Conservation (phyloP, 2,329 filamentous ascomycete genomes). For the Sporothrix pallida region DNA sequence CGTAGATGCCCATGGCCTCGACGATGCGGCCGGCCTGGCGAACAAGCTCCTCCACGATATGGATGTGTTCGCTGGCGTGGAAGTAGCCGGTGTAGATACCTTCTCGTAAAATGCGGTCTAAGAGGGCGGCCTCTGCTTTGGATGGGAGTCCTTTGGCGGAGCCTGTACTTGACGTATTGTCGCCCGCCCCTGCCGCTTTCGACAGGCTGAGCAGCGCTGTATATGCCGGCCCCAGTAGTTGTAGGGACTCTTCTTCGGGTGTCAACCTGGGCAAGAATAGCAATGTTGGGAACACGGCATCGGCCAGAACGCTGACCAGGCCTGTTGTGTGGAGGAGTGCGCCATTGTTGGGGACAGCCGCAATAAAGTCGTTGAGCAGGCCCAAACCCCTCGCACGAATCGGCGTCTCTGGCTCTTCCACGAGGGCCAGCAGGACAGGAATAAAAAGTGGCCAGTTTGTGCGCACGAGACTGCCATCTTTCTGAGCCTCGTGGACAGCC, state of each 20-base stretch:
- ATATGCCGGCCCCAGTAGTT: conserved; percentile 69
- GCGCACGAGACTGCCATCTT: conserved; percentile 53
- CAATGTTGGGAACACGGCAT: conserved; percentile 73
- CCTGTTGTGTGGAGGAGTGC: conserved; percentile 54
- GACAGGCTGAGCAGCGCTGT: conserved; percentile 66
- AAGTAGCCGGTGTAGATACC: conserved; percentile 61
- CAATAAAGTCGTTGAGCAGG: conserved; percentile 61
- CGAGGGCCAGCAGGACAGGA: conserved; percentile 71
- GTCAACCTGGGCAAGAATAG: conserved; percentile 78
- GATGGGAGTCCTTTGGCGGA: conserved; percentile 38
- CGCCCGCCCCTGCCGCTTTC: conserved; percentile 41
- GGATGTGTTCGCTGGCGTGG: conserved; percentile 64
- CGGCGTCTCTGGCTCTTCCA: conserved; percentile 64
- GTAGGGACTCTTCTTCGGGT: conserved; percentile 70
- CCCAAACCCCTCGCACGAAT: conserved; percentile 63
- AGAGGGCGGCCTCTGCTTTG: conserved; percentile 41
- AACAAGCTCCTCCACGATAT: conserved; percentile 63
- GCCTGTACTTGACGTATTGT: not conserved
- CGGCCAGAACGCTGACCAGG: conserved; percentile 70
- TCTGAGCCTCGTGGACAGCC: conserved; percentile 55
- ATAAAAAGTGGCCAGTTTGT: conserved; percentile 70
- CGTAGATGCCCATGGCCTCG: conserved; percentile 62
- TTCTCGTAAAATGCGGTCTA: conserved; percentile 62
- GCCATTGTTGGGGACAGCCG: conserved; percentile 53
- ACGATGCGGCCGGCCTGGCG: conserved; percentile 57